These are phyloP conservation scores for Pezicula radicicola DNA, from an alignment of 2,329 filamentous ascomycete genomes.

Conservation along the genomic window DNA sequence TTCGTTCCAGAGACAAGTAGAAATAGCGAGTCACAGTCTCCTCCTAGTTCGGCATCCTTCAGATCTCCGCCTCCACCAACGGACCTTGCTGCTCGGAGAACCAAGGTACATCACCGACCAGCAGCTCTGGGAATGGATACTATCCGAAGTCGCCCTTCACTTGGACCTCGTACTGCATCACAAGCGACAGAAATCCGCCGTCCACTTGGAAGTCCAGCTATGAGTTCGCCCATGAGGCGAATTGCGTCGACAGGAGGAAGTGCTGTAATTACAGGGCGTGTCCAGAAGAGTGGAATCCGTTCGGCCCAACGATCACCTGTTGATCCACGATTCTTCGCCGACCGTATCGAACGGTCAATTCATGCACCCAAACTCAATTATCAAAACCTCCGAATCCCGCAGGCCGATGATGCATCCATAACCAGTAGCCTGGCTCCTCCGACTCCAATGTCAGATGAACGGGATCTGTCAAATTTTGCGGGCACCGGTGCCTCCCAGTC, in stretches of 20 bases:
- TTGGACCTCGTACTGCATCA: slow-evolving; percentile 27
- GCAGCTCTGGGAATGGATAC: slow-evolving; percentile 24
- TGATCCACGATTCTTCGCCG: slow-evolving; percentile 22
- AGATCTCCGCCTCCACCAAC: slow-evolving; percentile 26
- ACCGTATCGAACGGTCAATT: slow-evolving; percentile 20
- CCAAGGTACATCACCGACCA: slow-evolving; percentile 27
- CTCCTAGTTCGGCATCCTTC: slow-evolving; percentile 23
- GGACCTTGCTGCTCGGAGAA: slow-evolving; percentile 26
- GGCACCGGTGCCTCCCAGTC: slow-evolving; percentile 18
- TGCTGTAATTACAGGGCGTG: slow-evolving; percentile 23
- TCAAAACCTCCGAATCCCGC: slow-evolving; percentile 16
- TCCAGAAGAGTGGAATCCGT: slow-evolving; percentile 26
- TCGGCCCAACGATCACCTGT: slow-evolving; percentile 28
- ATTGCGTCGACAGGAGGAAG: slow-evolving; percentile 28
- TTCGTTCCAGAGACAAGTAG: slow-evolving; percentile 15
- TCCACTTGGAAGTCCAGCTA: slow-evolving; percentile 19
- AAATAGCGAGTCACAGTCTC: slow-evolving; percentile 10
- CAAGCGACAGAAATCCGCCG: slow-evolving; percentile 26
- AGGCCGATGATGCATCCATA: slow-evolving; percentile 21
- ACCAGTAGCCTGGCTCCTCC: slow-evolving; percentile 28
- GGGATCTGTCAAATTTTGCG: no score
- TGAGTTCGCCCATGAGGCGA: slow-evolving; percentile 27
- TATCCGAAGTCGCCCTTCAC: slow-evolving; percentile 17
- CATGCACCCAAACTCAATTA: slow-evolving; percentile 8
- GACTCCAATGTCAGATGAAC: slow-evolving; percentile 24